Evolutionary conservation across 257 asterid genomes (phyloP), one percentile per base, ranked within the genome.

Genomic region (Solanum gandarillasii): DNA sequence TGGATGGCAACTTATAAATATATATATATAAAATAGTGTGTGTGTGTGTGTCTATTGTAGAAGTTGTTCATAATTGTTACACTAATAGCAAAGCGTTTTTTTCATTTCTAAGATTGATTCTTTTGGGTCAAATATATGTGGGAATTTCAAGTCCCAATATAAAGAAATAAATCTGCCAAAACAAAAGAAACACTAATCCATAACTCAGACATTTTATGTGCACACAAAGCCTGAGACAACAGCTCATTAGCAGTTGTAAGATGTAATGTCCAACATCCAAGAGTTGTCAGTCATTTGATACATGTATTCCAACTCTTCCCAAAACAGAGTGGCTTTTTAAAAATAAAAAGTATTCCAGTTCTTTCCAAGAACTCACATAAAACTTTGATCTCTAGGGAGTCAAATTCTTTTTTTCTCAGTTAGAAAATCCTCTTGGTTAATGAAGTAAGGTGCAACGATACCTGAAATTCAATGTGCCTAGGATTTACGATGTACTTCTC

Each of bases 401-500:
- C 67, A 79, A 38, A 27, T 79, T 43, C 39, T 27, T 79, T 78
- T 46, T 79, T 34, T 9, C 67, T 14, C 16, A 25, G 39, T 46
- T 46, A 46, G 68, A 46, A 79, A 4, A 27, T 81, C 12, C 39
- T 16, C 32, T 29, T 81, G 27, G 39, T 29, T 27, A 3, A 81
- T 29, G 85, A 81, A 81, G 29, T 48, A 46, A 8, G 85, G 70
- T 18, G 41, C 10, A 81, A 86, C 4, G 27, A 41, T 88, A 92
- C 94, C 94, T 92, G 94, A 48, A 92, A 92, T 84, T 97, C 99
- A 89, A 97, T 97, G 87, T 97, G 99, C 93, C 99, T 96, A 84
- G 99, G 99, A 88, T 97, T 97, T 90, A 93, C 95, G 89, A 97
- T 88, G 89, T 92, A 97, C 92, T 97, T 97, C 93, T 97, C 99